Conservation (phyloP, 768 basidiomycete species). For the Leucosporidium yakuticum region DNA sequence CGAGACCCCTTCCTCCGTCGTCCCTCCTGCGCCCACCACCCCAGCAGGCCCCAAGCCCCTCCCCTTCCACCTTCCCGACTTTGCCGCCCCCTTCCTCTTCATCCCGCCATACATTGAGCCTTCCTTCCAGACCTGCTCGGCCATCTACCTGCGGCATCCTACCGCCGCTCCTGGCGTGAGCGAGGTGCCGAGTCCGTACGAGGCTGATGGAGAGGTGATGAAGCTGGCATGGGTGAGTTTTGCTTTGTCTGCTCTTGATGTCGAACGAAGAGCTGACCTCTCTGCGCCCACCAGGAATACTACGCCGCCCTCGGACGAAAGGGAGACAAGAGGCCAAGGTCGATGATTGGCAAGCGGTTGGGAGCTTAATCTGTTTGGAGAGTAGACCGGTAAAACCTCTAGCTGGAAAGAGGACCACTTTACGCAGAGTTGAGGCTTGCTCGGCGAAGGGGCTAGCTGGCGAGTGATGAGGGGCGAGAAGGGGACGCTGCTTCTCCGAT, state of each 20-base stretch:
- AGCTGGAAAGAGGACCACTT: too few species aligned
- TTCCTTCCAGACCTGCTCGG: constrained; percentile 80
- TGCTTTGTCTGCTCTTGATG: neutral
- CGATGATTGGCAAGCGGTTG: constrained; percentile 21
- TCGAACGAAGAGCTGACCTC: neutral
- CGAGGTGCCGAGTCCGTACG: constrained; percentile 91
- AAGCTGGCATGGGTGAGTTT: constrained; percentile 71
- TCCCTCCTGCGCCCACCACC: neutral
- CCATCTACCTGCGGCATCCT: constrained; percentile 88
- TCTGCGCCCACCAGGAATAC: constrained; percentile 24
- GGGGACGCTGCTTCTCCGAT: too few species aligned
- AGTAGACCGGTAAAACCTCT: neutral
- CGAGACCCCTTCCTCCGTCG: constrained; percentile 5
- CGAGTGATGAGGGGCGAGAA: too few species aligned
- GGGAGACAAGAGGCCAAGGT: constrained; percentile 25
- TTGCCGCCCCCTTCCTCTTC: constrained; percentile 85
- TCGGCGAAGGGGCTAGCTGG: too few species aligned
- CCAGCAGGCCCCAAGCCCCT: constrained; percentile 8
- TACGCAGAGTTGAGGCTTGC: too few species aligned
- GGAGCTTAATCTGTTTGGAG: constrained; percentile 10
- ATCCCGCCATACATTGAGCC: constrained; percentile 85
- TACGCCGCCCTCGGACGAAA: constrained; percentile 28
- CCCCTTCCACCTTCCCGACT: constrained; percentile 78
- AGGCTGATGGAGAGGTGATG: constrained; percentile 88
- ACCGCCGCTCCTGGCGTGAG: constrained; percentile 93